Conservation (phyloP, 169 alveolate genomes). For the Plasmodium coatneyi region DNA sequence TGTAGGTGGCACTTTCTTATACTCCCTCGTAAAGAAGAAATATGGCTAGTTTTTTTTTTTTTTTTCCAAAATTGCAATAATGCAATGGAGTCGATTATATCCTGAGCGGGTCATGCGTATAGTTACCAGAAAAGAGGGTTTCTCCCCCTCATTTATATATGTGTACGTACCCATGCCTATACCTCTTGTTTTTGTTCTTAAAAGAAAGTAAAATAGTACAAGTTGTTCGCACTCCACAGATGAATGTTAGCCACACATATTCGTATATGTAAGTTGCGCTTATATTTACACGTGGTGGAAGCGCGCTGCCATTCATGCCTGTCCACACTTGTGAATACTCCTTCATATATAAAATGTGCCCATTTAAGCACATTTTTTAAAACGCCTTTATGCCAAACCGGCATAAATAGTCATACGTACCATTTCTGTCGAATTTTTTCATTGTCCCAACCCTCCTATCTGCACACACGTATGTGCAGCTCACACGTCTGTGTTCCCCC, state of each 20-base stretch:
- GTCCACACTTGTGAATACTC: neutral
- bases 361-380: neutral
- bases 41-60: slow-evolving; percentile 35
- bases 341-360: neutral
- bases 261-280: neutral
- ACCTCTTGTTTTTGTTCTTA: slow-evolving; percentile 3
- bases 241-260: neutral
- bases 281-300: neutral
- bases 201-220: neutral
- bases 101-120: neutral
- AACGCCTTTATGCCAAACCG: neutral
- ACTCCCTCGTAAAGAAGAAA: slow-evolving; percentile 79
- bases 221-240: neutral
- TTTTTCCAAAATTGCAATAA: slow-evolving; percentile 1
- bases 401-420: neutral
- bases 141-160: neutral
- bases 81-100: neutral
- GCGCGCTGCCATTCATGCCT: neutral
- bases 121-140: neutral
- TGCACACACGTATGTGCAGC: neutral
- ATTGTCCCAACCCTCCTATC: neutral
- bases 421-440: neutral
- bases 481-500: neutral
- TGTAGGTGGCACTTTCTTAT: slow-evolving; percentile 83
- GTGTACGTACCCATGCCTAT: neutral